Percentiles rank a stretch among this genome's conserved stretches.
Evolutionary conservation across 768 basidiomycete species (phyloP).

Genomic region (Pisolithus albus): DNA sequence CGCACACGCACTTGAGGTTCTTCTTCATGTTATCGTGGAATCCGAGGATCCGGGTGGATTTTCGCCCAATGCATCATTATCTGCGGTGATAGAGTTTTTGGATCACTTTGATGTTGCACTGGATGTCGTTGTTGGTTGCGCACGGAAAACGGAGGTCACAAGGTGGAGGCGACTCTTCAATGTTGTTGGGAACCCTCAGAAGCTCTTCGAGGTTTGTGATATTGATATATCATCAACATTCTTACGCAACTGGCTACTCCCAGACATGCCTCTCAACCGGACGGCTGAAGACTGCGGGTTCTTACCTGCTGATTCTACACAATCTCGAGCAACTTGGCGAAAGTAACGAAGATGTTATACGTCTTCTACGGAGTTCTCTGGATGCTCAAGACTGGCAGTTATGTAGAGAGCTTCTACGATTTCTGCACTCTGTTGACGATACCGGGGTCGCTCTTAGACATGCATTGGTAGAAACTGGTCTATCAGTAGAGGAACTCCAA

Average conservation of each 20-base stretch:
- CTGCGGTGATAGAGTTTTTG: constrained; percentile 77
- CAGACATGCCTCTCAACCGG: constrained; percentile 70
- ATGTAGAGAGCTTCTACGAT: constrained; percentile 86
- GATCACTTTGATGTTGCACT: constrained; percentile 89
- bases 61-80: constrained; percentile 36
- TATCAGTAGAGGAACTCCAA: constrained; percentile 15
- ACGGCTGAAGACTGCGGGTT: constrained; percentile 80
- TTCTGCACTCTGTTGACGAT: constrained; percentile 89
- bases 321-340: constrained; percentile 87
- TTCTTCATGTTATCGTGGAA: constrained; percentile 90
- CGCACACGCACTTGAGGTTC: constrained; percentile 87
- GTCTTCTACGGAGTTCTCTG: constrained; percentile 71
- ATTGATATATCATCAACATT: not conserved
- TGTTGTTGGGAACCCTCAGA: constrained; percentile 84
- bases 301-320: constrained; percentile 90
- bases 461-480: constrained; percentile 50
- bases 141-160: constrained; percentile 91
- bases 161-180: constrained; percentile 86
- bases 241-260: not conserved
- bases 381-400: constrained; percentile 81
- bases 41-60: constrained; percentile 50
- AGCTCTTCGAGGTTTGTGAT: constrained; percentile 79
- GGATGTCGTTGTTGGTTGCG: constrained; percentile 93
- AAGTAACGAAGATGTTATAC: constrained; percentile 67
- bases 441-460: constrained; percentile 62